Evolutionary conservation across 306 rosid species (phyloP).

Genomic region (Begonia fuchsioides): DNA sequence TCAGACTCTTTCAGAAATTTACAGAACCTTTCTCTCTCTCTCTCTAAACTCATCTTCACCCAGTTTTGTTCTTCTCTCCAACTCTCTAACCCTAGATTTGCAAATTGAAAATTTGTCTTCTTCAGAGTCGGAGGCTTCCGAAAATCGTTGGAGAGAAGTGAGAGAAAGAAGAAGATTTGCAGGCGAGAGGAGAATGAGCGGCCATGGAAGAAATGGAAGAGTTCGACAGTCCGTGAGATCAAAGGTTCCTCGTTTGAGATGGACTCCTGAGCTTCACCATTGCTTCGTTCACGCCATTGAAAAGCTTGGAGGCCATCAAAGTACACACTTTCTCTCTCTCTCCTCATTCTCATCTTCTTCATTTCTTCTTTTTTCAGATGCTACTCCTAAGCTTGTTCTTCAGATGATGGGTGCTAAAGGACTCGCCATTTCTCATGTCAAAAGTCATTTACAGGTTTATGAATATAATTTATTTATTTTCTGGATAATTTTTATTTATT

Average conservation of each 20-base stretch:
- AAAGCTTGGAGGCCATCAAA: neutral
- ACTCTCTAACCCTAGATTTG: neutral
- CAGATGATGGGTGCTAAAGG: constrained; percentile 92
- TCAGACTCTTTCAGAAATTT: constrained; percentile 84
- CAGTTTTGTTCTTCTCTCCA: neutral
- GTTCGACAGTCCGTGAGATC: neutral
- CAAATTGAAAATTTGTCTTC: neutral
- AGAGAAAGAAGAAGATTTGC: neutral
- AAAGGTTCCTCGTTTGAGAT: neutral
- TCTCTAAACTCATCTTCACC: neutral
- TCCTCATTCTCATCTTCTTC: no score
- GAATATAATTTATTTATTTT: neutral
- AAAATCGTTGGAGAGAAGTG: no score
- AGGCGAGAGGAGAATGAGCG: constrained; percentile 16
- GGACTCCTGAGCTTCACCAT: neutral
- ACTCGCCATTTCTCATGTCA: constrained; percentile 92
- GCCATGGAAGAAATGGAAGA: constrained; percentile 8
- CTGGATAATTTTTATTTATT: neutral
- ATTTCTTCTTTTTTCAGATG: constrained; percentile 22
- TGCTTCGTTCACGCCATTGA: neutral
- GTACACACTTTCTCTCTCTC: neutral
- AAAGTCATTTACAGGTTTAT: constrained; percentile 92
- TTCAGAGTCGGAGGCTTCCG: neutral
- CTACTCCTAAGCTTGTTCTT: constrained; percentile 95
- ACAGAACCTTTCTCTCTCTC: constrained; percentile 31